These are phyloP conservation scores for Phanerochaete sordida DNA, from an alignment of 768 basidiomycete species.

Conservation along the genomic window DNA sequence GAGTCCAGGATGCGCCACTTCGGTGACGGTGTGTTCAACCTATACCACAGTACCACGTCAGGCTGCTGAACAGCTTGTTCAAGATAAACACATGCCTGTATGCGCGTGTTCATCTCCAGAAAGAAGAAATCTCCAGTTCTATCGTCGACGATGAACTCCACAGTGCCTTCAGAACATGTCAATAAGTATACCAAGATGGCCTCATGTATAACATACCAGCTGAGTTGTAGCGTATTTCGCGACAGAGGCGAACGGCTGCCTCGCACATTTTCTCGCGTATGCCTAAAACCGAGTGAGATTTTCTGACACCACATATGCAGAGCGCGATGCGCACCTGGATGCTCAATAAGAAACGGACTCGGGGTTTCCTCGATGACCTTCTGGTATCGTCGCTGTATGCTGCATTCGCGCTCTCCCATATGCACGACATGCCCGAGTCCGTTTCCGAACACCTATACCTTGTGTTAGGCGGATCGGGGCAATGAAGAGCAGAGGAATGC, in stretches of 20 bases:
- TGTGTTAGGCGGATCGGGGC: background rate
- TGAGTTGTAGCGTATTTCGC: conserved; percentile 51
- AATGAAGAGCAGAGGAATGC: background rate
- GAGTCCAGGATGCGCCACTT: conserved; percentile 48
- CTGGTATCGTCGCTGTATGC: conserved; percentile 65
- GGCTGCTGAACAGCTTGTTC: no score
- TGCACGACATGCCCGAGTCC: conserved; percentile 55
- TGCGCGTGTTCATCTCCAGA: conserved; percentile 69
- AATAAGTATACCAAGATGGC: background rate
- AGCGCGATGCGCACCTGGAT: conserved; percentile 35
- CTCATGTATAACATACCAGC: conserved; percentile 37
- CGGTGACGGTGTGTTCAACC: conserved; percentile 70
- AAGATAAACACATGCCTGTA: conserved; percentile 39
- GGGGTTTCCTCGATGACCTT: conserved; percentile 72
- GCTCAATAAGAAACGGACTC: conserved; percentile 48
- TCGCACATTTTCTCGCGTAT: conserved; percentile 44
- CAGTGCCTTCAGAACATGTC: conserved; percentile 43
- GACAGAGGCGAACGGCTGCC: conserved; percentile 50
- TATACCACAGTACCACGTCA: no score
- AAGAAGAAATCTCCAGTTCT: conserved; percentile 55
- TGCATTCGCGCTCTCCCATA: conserved; percentile 70
- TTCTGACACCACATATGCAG: background rate
- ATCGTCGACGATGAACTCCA: conserved; percentile 65
- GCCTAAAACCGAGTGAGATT: conserved; percentile 25
- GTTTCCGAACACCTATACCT: conserved; percentile 62